A percentile compares a stretch with the other conserved stretches of the same genome.
Evolutionary conservation across 768 basidiomycete genomes (phyloP).

Genomic region (Pulveroboletus sp.): DNA sequence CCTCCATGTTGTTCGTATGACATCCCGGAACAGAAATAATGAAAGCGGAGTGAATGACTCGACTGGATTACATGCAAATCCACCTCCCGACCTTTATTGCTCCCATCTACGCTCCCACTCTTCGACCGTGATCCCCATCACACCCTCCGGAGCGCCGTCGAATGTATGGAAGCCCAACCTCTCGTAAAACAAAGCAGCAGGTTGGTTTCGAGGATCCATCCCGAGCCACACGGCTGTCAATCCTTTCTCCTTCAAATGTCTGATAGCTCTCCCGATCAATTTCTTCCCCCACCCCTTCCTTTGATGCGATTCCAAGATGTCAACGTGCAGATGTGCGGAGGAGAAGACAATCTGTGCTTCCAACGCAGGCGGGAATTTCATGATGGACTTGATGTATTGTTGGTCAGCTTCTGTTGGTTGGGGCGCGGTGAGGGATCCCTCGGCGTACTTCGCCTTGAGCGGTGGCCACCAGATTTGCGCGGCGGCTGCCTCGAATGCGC

Average conservation of each 20-base stretch:
- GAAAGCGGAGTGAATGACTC: too few relatives aligned
- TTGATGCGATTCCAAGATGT: constrained; percentile 65
- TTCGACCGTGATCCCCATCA: constrained; percentile 54
- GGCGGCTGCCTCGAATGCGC: constrained; percentile 54
- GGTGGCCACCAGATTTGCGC: constrained; percentile 62
- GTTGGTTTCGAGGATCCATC: constrained; percentile 57
- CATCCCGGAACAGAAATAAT: too few relatives aligned
- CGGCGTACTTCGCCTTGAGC: constrained; percentile 53
- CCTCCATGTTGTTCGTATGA: too few relatives aligned
- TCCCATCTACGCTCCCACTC: constrained; percentile 24
- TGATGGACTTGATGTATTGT: constrained; percentile 35
- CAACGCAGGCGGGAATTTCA: constrained; percentile 37
- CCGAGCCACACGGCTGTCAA: constrained; percentile 61
- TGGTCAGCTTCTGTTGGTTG: constrained; percentile 21
- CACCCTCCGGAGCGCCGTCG: constrained; percentile 45
- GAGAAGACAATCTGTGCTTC: constrained; percentile 60
- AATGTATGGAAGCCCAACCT: constrained; percentile 58
- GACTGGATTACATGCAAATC: neutral
- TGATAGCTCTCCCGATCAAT: constrained; percentile 53
- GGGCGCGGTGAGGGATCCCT: constrained; percentile 9
- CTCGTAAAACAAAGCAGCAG: constrained; percentile 58
- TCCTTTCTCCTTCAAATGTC: constrained; percentile 46
- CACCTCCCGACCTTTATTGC: neutral
- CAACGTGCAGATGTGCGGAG: constrained; percentile 72
- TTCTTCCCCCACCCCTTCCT: constrained; percentile 67